Percentiles rank a stretch among this genome's conserved stretches.
Evolutionary conservation across 1,284 basidiomycete genomes (phyloP).

Genomic region (Rhodotorula sp.): DNA sequence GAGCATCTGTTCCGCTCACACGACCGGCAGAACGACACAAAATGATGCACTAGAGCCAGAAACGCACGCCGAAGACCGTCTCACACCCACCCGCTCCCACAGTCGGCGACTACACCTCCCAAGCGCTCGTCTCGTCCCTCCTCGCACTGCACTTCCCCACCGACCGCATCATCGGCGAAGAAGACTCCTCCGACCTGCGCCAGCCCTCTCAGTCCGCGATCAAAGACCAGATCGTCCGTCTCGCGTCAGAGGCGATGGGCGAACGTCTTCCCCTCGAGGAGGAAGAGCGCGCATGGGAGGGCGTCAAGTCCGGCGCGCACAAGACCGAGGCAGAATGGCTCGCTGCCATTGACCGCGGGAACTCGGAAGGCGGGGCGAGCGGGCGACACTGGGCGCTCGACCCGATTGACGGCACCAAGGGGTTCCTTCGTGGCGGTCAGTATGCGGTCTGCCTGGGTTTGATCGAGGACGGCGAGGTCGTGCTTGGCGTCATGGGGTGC

Average conservation of each 20-base stretch:
- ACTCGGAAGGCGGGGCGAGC: slow-evolving; percentile 66
- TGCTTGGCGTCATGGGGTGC: slow-evolving; percentile 90
- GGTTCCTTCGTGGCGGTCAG: slow-evolving; percentile 93
- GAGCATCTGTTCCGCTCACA: too few species aligned
- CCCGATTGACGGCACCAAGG: slow-evolving; percentile 89
- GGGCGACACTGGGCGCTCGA: slow-evolving; percentile 81
- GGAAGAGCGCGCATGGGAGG: slow-evolving; percentile 49
- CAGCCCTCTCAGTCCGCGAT: slow-evolving; percentile 50
- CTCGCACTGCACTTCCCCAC: slow-evolving; percentile 70
- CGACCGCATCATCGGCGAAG: slow-evolving; percentile 92
- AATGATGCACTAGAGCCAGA: too few species aligned
- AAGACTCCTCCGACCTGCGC: slow-evolving; percentile 79
- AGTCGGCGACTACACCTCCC: slow-evolving; percentile 89
- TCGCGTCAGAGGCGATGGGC: slow-evolving; percentile 77
- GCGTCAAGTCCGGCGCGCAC: slow-evolving; percentile 57
- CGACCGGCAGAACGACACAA: too few species aligned
- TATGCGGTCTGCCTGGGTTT: slow-evolving; percentile 95
- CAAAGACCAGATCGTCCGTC: slow-evolving; percentile 61
- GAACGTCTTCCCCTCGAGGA: slow-evolving; percentile 46
- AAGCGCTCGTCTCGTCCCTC: slow-evolving; percentile 82
- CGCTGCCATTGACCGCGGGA: slow-evolving; percentile 81
- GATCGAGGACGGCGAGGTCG: slow-evolving; percentile 76
- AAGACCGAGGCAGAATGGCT: slow-evolving; percentile 55
- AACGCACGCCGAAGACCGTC: too few species aligned
- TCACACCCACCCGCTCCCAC: background rate